Evolutionary conservation across 371 early-diverging fungal genomes (phyloP).

Genomic region (Mortierella sp.): DNA sequence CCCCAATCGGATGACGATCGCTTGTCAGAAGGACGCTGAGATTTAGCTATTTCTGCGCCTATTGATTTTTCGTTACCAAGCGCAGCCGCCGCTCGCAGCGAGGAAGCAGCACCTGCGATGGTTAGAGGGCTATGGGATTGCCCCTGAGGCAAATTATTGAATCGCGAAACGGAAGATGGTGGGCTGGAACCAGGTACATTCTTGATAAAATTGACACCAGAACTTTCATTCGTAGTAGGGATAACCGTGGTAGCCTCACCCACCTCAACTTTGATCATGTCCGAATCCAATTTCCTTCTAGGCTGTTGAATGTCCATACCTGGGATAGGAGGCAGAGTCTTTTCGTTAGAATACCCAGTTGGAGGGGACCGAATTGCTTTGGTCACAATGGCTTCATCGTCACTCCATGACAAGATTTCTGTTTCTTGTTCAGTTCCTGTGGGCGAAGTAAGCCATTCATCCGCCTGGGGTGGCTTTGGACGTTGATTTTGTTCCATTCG

Average conservation of each 20-base stretch:
- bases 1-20: constrained; percentile 31
- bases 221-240: constrained; percentile 28
- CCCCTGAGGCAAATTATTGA: constrained; percentile 2
- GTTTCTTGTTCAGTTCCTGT: constrained; percentile 49
- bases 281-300: constrained; percentile 32
- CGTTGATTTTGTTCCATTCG: constrained; percentile 33
- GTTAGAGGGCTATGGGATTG: constrained; percentile 15
- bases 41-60: background rate
- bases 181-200: constrained; percentile 21
- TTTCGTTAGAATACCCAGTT: constrained; percentile 43
- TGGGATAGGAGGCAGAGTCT: constrained; percentile 39
- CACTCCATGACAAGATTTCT: constrained; percentile 53
- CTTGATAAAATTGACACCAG: constrained; percentile 47
- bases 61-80: constrained; percentile 14
- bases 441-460: constrained; percentile 52
- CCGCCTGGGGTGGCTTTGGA: constrained; percentile 20
- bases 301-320: constrained; percentile 3
- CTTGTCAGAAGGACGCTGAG: constrained; percentile 1
- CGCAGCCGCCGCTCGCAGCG: constrained; percentile 36
- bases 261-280: constrained; percentile 55
- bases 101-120: constrained; percentile 35
- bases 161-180: constrained; percentile 13
- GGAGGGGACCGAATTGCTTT: constrained; percentile 53
- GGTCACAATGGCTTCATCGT: constrained; percentile 54
- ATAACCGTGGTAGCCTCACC: constrained; percentile 42